Evolutionary conservation across 2,329 filamentous ascomycete genomes (phyloP).

Genomic region (Aspergillus sp.): DNA sequence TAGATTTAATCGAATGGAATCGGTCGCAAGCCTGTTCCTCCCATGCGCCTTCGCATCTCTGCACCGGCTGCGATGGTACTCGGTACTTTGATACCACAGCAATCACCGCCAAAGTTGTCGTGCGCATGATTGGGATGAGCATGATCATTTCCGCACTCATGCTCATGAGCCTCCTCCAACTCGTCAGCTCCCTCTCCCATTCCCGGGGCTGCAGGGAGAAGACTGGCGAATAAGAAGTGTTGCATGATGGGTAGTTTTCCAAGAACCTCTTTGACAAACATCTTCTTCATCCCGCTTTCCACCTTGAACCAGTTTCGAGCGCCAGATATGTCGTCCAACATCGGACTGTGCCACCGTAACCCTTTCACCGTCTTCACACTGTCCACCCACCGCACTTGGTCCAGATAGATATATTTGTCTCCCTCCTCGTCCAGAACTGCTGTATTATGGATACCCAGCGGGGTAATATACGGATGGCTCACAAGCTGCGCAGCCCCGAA

Average conservation of each 20-base stretch:
- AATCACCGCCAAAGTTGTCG: constrained; percentile 73
- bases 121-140: constrained; percentile 60
- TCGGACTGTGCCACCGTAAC: constrained; percentile 90
- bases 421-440: constrained; percentile 81
- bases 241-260: constrained; percentile 97
- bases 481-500: constrained; percentile 88
- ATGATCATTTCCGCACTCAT: constrained; percentile 57
- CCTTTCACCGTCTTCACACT: constrained; percentile 93
- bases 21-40: constrained; percentile 57
- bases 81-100: constrained; percentile 95
- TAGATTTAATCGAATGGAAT: constrained; percentile 40
- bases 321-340: constrained; percentile 95
- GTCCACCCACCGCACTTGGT: constrained; percentile 91
- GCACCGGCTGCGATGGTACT: constrained; percentile 86
- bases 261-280: constrained; percentile 91
- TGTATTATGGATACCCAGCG: constrained; percentile 76
- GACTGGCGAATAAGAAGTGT: constrained; percentile 86
- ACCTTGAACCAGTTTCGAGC: constrained; percentile 88
- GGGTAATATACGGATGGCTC: constrained; percentile 74
- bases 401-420: constrained; percentile 78
- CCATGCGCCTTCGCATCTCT: constrained; percentile 71
- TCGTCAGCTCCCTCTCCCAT: constrained; percentile 56
- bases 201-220: constrained; percentile 70
- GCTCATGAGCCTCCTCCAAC: constrained; percentile 48
- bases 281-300: constrained; percentile 88